These are phyloP conservation scores for Aureobasidium uvarum DNA, from an alignment of 2,329 filamentous ascomycete genomes.

Conservation along the genomic window DNA sequence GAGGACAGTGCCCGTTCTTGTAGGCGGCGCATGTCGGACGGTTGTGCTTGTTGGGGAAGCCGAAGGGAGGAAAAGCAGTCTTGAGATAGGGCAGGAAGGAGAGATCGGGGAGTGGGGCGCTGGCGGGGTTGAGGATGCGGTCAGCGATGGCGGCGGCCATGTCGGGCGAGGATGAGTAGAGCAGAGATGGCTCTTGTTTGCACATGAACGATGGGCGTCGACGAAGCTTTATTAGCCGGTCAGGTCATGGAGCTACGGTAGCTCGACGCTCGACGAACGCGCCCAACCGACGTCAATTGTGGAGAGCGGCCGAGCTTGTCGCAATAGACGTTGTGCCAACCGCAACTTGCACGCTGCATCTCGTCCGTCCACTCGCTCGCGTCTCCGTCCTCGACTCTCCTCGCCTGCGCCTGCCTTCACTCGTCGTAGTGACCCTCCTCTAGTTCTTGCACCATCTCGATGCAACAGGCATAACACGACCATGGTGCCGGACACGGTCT, in stretches of 20 bases:
- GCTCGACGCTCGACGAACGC: no score
- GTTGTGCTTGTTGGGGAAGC: constrained; percentile 38
- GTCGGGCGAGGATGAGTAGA: not conserved
- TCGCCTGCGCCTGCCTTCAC: not conserved
- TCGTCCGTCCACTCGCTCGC: not conserved
- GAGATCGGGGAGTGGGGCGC: constrained; percentile 33
- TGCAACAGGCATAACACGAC: constrained; percentile 34
- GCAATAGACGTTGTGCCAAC: not conserved
- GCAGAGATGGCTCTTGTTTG: not conserved
- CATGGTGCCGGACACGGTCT: constrained; percentile 92
- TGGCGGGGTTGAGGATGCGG: constrained; percentile 38
- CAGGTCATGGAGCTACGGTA: no score
- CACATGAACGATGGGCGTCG: constrained; percentile 2
- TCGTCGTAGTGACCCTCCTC: not conserved
- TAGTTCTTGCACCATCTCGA: not conserved
- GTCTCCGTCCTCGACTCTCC: not conserved
- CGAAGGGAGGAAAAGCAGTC: constrained; percentile 35
- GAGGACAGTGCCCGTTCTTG: constrained; percentile 79
- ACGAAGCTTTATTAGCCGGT: not conserved
- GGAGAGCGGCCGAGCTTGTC: not conserved
- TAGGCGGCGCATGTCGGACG: constrained; percentile 80
- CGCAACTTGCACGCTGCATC: not conserved
- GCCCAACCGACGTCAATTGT: not conserved
- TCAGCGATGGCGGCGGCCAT: constrained; percentile 28
- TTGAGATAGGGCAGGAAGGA: constrained; percentile 39